These are phyloP conservation scores for Aspergillus arachidicola DNA, from an alignment of 2,329 filamentous ascomycete species.

Conservation along the genomic window DNA sequence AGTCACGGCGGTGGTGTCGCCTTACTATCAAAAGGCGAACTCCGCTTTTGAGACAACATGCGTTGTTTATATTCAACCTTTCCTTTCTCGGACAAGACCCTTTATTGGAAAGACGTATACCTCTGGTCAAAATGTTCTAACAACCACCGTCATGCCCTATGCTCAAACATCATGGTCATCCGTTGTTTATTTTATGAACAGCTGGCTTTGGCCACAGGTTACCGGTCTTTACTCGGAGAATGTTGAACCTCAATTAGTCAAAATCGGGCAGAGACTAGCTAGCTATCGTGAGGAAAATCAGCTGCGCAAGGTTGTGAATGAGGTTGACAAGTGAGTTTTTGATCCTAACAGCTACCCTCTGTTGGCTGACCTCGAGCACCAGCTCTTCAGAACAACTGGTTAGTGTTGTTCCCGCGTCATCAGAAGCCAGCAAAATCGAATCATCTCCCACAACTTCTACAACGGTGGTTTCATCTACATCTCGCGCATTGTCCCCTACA, in stretches of 20 bases:
- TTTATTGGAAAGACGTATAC: slow-evolving; percentile 71
- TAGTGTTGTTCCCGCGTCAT: slow-evolving; percentile 24
- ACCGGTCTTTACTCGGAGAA: slow-evolving; percentile 83
- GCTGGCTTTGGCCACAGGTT: slow-evolving; percentile 78
- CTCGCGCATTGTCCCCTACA: slow-evolving; percentile 47
- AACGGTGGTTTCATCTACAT: slow-evolving; percentile 28
- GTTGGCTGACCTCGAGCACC: slow-evolving; percentile 14
- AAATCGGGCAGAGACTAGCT: slow-evolving; percentile 87
- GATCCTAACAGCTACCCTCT: not conserved
- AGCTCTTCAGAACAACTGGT: slow-evolving; percentile 25
- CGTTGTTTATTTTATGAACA: slow-evolving; percentile 70
- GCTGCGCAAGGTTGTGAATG: slow-evolving; percentile 60
- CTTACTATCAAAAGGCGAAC: slow-evolving; percentile 77
- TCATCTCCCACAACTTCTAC: slow-evolving; percentile 28
- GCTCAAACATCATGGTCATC: slow-evolving; percentile 71
- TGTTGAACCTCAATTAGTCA: slow-evolving; percentile 90
- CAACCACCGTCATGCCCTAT: slow-evolving; percentile 72
- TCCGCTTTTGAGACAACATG: slow-evolving; percentile 45
- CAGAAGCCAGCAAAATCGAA: slow-evolving; percentile 18
- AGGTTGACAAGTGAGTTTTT: slow-evolving; percentile 50
- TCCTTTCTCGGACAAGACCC: slow-evolving; percentile 73
- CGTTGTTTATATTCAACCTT: slow-evolving; percentile 67
- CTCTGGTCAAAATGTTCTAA: slow-evolving; percentile 66
- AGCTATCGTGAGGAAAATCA: slow-evolving; percentile 62
- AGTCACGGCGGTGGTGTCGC: slow-evolving; percentile 59